Evolutionary conservation across 2,329 filamentous ascomycete species (phyloP), one percentile per base, ranked within the genome.

Genomic region (Monilinia vaccinii-corymbosi): DNA sequence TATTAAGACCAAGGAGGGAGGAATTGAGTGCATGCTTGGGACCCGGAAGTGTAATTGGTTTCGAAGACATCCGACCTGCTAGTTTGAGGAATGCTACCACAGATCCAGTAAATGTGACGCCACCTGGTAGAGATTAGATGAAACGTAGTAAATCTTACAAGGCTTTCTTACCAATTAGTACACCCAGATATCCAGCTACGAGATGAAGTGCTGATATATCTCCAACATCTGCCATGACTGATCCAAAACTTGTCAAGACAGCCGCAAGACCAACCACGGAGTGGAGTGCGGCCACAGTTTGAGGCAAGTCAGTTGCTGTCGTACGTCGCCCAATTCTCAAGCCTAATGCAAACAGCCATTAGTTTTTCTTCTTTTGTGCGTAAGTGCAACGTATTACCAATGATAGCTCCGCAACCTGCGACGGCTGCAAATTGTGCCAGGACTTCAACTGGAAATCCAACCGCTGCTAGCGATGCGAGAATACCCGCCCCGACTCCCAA

Each of bases 31-130:
- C 65, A 69, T 96, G 90, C 0, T 88, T 81, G n/a, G 68, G 68
- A 1, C 89, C 91, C 6, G 85, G 88, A 0, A 96, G 77, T 6
- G 83, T 78, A 9, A 85, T 81, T 0, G 91, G 90, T 56, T 82
- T 84, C 0, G 90, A 95, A 0, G 87, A 87, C 85, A 96, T 91
- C 63, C 79, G 85, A 3, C 89, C 91, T 0, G 88, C 86, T 1
- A 96, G 83, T 73, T 96, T 96, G 70, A 95, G 73, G 74, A 95
- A 96, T 0, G 91, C 91, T 0, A 96, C 89, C 55, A 96, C 86
- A 2, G 89, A 94, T 2, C 91, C 91, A 0, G 91, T 96, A 70
- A 96, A 96, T 0, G 91, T 96, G 38, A 96, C 85, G 59, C 91
- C 91, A 65, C 82, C 78, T 80, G 18, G 2, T 18, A 21, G 18